Percentiles rank a stretch among this genome's conserved stretches.
phyloP scores from a whole-genome alignment of 2,329 filamentous ascomycete genomes.

The Aspergillus aculeatinus region DNA sequence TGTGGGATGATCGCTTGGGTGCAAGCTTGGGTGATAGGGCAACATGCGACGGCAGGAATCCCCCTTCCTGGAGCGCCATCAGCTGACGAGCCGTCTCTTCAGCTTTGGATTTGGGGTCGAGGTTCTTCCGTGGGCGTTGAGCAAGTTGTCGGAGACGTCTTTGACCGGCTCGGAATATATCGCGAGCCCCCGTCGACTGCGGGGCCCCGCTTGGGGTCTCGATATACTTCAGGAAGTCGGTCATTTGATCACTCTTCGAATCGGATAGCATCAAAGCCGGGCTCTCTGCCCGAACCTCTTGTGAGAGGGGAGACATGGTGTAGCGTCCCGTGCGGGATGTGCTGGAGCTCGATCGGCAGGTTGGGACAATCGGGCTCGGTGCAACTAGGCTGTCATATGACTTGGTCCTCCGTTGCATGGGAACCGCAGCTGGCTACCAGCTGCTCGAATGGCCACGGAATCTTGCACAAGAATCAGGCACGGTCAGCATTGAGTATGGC shows the following conservation, averaged over 20 bases:
- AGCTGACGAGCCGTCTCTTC: slow-evolving; percentile 30
- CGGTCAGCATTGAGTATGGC: slow-evolving; percentile 9
- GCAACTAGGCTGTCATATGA: slow-evolving; percentile 30
- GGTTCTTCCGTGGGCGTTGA: slow-evolving; percentile 31
- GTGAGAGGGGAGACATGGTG: slow-evolving; percentile 26
- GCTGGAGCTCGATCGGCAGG: slow-evolving; percentile 30
- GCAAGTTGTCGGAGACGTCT: slow-evolving; percentile 38
- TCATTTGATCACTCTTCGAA: slow-evolving; percentile 33
- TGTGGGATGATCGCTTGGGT: slow-evolving; percentile 19
- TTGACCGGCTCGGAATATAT: slow-evolving; percentile 32
- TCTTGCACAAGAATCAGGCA: slow-evolving; percentile 10
- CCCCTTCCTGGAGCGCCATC: slow-evolving; percentile 31
- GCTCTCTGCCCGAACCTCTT: slow-evolving; percentile 14
- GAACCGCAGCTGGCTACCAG: slow-evolving; percentile 18
- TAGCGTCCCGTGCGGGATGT: slow-evolving; percentile 24
- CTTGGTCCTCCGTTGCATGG: slow-evolving; percentile 32
- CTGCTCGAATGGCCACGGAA: slow-evolving; percentile 20
- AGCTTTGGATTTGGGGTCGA: slow-evolving; percentile 22
- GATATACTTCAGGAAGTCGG: slow-evolving; percentile 39
- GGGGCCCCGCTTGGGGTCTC: slow-evolving; percentile 24
- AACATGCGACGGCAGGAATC: slow-evolving; percentile 25
- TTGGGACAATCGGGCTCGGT: slow-evolving; percentile 37
- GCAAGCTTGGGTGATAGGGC: slow-evolving; percentile 3
- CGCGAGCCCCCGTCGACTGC: slow-evolving; percentile 28
- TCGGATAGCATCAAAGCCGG: slow-evolving; percentile 12